Base-by-base conservation (phyloP, 2,329 filamentous ascomycete species). In the Blumeriella jaapii region DNA sequence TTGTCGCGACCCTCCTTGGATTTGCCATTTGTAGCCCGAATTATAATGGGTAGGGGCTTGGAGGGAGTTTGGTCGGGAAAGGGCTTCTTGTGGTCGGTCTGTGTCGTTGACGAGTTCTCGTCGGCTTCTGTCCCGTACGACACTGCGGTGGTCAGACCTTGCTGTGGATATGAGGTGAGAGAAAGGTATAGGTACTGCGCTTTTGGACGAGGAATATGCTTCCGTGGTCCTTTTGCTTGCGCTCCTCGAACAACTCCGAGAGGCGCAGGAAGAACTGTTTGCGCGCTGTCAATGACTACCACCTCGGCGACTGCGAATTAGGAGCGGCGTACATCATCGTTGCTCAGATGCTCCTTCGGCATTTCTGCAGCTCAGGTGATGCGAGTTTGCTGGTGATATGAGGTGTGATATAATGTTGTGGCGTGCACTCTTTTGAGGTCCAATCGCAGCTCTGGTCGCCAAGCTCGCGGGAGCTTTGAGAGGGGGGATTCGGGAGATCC, bases 21-120 rank as follows among this genome's bases (percentile, higher is more conserved):
- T 54, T 80, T 82, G 51, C 83, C 85, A 58, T 96, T 84, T 20
- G 82, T 81, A 10, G 85, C 89, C 41, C 86, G 78, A 46, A 98
- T 73, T 28, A 96, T 63, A 40, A 96, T 63, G 6, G 86, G 79
- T 10, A 81, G 62, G 5, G 78, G 75, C 17, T 63, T 61, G 8
- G 68, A 59, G 10, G 68, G 69, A 40, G 69, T 59, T 1, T 78
- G 65, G 47, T 84, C 78, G 50, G 72, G 65, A 39, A 79, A 65
- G 10, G 69, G 63, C 35, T 4, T 13, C 14, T 71, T n/a, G n/a
- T n/a, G 64, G 25, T 66, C 63, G 39, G 61, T 61, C 22, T 59
- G 55, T 17, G 66, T 41, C 14, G 61, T 51, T 40, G 65, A 63
- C 34, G 34, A 28, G 14, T 31, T 7, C 12, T 32, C 20, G 29